Evolutionary conservation across 2,329 filamentous ascomycete genomes (phyloP), one percentile per base, ranked within the genome.

Genomic region (Cordyceps cateniannulata): DNA sequence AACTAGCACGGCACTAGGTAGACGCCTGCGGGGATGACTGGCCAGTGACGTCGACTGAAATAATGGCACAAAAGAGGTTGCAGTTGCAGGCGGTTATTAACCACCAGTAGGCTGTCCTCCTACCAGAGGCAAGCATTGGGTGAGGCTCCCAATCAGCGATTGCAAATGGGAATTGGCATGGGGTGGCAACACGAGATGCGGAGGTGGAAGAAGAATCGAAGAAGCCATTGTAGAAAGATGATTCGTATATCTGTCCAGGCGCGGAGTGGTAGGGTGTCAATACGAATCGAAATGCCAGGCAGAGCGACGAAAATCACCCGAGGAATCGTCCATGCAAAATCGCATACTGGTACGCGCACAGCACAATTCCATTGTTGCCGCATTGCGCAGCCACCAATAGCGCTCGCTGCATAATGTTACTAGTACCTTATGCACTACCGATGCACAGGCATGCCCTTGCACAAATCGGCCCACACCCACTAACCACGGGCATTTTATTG

Each of bases 291-390:
- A 20, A 45, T 45, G 22, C n/a, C 42, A 45, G 18, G 7, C 14
- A 8, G 18, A 42, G 8, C 14, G 7, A n/a, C 38, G 42, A 18
- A 45, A 45, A 45, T 12, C n/a, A 14, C 16, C 27, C 27, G 49
- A 42, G 35, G n/a, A 42, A 27, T 55, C 35, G 35, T 12, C 35
- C 42, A 32, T 54, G 38, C 51, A 44, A 54, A 22, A 48, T 47
- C 10, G 40, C 54, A 38, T 38, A 32, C 25, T 32, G 7, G 14
- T n/a, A 53, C 25, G 44, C 54, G 54, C 54, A 18, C 42, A 35
- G 47, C 54, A 57, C 54, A 57, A 57, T 57, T 57, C 54, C 44
- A 49, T 57, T 57, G 54, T 57, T 27, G 42, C 12, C 16, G 53
- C 22, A 27, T 44, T 48, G 53, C 40, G 42, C 42, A 29, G 42